A percentile compares a stretch with the other conserved stretches of the same genome.
These are phyloP conservation scores for Hypseocharis bilobata DNA, from an alignment of 441 rosid species.

Conservation along the genomic window DNA sequence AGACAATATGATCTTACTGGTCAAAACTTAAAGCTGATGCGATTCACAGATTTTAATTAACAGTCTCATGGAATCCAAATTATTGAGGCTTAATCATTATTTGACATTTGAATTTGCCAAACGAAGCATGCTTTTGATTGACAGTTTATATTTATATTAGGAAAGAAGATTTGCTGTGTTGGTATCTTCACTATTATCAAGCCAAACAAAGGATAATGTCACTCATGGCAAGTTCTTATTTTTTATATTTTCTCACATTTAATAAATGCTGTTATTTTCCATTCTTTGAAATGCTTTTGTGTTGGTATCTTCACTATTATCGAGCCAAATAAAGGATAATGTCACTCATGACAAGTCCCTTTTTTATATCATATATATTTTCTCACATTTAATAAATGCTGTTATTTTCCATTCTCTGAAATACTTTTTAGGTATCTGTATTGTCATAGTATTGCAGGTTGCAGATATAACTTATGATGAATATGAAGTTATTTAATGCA, in stretches of 20 bases:
- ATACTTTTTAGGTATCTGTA: not conserved
- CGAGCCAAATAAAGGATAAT: constrained; percentile 92
- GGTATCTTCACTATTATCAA: constrained; percentile 71
- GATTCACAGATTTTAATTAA: not conserved
- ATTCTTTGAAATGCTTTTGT: constrained; percentile 22
- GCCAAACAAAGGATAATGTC: constrained; percentile 88
- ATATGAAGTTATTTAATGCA: not conserved
- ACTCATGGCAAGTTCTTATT: constrained; percentile 48
- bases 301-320: constrained; percentile 65
- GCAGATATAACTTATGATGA: not conserved
- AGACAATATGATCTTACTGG: not conserved
- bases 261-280: not conserved
- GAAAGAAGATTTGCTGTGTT: constrained; percentile 86
- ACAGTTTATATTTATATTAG: constrained; percentile 27
- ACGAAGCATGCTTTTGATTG: constrained; percentile 11
- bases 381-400: not conserved
- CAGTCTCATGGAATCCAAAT: not conserved
- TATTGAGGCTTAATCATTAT: not conserved
- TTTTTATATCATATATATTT: not conserved
- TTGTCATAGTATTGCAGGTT: not conserved
- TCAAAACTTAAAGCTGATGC: not conserved
- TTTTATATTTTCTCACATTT: not conserved
- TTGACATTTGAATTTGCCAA: not conserved
- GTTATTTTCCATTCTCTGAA: not conserved
- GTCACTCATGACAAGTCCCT: constrained; percentile 54